These are phyloP conservation scores for Coemansia pectinata DNA, from an alignment of 192 early-diverging fungal species.

Conservation along the genomic window DNA sequence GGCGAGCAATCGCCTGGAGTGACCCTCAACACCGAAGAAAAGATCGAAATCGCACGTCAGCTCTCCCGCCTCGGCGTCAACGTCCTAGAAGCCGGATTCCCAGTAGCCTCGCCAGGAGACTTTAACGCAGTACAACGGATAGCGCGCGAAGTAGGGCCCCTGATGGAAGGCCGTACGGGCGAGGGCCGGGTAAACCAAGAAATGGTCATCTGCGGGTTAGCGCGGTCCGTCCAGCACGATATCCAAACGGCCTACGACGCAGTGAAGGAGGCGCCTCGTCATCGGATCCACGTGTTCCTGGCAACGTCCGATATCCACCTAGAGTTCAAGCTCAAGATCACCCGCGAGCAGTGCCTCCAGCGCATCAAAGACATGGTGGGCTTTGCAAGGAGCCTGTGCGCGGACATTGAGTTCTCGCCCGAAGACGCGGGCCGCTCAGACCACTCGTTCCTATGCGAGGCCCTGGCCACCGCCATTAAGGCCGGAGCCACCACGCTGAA, in stretches of 20 bases:
- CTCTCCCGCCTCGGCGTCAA: constrained; percentile 94
- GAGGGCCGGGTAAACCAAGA: constrained; percentile 63
- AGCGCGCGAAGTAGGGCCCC: constrained; percentile 85
- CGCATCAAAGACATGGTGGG: constrained; percentile 78
- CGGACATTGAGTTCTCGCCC: constrained; percentile 92
- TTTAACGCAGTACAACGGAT: constrained; percentile 95
- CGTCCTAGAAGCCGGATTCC: constrained; percentile 95
- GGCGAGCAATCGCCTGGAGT: constrained; percentile 99
- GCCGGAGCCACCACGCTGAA: constrained; percentile 95
- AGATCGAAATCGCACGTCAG: constrained; percentile 92
- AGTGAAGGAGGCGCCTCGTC: constrained; percentile 77
- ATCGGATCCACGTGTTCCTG: constrained; percentile 93
- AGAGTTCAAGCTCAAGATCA: constrained; percentile 90
- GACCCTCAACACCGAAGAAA: constrained; percentile 88
- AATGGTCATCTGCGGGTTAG: constrained; percentile 88
- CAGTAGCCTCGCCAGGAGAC: constrained; percentile 90
- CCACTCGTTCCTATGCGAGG: constrained; percentile 81
- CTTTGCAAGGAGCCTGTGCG: constrained; percentile 75
- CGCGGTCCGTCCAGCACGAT: constrained; percentile 80
- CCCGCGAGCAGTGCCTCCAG: constrained; percentile 79
- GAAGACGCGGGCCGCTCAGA: constrained; percentile 95
- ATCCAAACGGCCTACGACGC: constrained; percentile 91
- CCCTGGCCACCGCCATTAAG: constrained; percentile 77
- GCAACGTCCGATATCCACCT: constrained; percentile 97
- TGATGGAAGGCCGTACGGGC: constrained; percentile 77